These are phyloP conservation scores for Termitomyces sp. DNA, from an alignment of 768 basidiomycete species.

Conservation along the genomic window DNA sequence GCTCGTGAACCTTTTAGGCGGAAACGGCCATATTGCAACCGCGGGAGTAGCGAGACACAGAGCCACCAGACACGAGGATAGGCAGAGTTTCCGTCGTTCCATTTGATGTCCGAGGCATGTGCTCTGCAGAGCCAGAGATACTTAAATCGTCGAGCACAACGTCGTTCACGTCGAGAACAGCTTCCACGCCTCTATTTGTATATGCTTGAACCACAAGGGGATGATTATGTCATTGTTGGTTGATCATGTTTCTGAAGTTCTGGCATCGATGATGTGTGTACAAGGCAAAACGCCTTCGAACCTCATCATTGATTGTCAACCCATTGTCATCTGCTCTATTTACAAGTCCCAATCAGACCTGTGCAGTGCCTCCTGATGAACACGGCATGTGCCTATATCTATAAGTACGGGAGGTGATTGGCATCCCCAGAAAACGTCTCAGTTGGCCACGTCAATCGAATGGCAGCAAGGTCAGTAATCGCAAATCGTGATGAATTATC, in stretches of 20 bases:
- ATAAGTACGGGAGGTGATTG: not conserved
- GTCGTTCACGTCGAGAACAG: not conserved
- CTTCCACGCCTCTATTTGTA: slow-evolving; percentile 7
- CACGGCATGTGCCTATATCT: not conserved
- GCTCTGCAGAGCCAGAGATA: not conserved
- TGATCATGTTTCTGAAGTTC: not conserved
- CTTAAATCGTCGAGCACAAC: not conserved
- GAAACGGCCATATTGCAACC: slow-evolving; percentile 72
- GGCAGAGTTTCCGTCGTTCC: slow-evolving; percentile 10
- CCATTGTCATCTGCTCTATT: not conserved
- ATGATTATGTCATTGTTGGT: not conserved
- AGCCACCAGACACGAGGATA: not conserved
- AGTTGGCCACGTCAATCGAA: not conserved
- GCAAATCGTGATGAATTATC: not conserved
- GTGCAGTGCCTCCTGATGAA: not conserved
- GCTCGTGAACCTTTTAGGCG: slow-evolving; percentile 79
- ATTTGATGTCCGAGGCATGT: slow-evolving; percentile 12
- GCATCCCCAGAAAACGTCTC: not conserved
- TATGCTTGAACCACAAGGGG: slow-evolving; percentile 5
- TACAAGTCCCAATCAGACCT: not conserved
- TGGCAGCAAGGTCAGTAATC: not conserved
- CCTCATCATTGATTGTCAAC: not conserved
- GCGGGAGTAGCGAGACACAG: slow-evolving; percentile 9
- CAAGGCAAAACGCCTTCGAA: not conserved
- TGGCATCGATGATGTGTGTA: no score